Percentiles rank a stretch among this genome's conserved stretches.
Conservation (phyloP, 2,329 filamentous ascomycete genomes). For the Calonectria naviculata region DNA sequence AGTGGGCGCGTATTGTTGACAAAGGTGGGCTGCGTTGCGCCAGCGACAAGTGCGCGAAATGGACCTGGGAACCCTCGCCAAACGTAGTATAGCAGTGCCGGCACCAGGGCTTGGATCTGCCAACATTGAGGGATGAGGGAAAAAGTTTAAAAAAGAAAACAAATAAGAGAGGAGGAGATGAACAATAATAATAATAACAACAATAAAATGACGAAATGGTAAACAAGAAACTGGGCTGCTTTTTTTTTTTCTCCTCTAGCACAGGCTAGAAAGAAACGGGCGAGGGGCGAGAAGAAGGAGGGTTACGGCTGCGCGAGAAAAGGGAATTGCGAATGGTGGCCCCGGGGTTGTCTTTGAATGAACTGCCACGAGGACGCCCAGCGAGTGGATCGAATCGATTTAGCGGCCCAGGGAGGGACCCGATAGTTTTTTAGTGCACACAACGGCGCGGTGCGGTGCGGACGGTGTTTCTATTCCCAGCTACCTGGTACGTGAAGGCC, state of each 20-base stretch:
- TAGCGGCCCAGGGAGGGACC: slow-evolving; percentile 10
- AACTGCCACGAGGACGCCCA: slow-evolving; percentile 19
- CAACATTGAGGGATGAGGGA: not conserved
- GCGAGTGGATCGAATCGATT: slow-evolving; percentile 3
- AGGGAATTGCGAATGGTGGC: slow-evolving; percentile 20
- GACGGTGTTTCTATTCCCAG: slow-evolving; percentile 13
- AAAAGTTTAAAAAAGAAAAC: not conserved
- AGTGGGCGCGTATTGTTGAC: slow-evolving; percentile 19
- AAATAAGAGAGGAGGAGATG: not conserved
- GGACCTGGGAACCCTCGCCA: slow-evolving; percentile 3
- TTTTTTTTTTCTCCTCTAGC: not conserved
- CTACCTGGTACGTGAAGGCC: slow-evolving; percentile 3
- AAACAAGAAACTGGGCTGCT: slow-evolving; percentile 16
- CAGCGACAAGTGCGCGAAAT: slow-evolving; percentile 25
- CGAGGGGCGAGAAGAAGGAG: slow-evolving; percentile 21
- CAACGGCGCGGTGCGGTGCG: slow-evolving; percentile 1
- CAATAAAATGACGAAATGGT: slow-evolving; percentile 4
- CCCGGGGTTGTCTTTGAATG: slow-evolving; percentile 13
- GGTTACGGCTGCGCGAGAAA: slow-evolving; percentile 10
- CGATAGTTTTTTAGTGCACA: slow-evolving; percentile 8
- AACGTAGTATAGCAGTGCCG: not conserved
- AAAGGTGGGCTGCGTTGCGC: slow-evolving; percentile 32
- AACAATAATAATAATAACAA: not conserved
- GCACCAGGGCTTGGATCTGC: not conserved
- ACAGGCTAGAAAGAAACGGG: slow-evolving; percentile 9